Conservation (phyloP, 73 alveolate genomes). For the Symbiodinium natans region DNA sequence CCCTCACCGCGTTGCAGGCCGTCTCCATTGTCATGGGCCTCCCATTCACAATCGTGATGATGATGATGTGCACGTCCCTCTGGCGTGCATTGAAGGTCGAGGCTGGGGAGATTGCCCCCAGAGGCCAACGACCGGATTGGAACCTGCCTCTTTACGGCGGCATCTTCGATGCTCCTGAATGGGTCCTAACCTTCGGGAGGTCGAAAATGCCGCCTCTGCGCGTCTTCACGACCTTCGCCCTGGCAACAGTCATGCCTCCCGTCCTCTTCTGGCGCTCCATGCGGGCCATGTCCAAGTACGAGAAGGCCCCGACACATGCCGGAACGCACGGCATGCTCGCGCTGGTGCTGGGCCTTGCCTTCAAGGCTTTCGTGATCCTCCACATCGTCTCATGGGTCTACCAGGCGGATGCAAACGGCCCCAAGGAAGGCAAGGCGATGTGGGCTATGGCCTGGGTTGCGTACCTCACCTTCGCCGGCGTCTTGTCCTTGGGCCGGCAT, state of each 20-base stretch:
- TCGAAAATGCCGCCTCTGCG: not conserved
- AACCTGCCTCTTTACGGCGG: slow-evolving; percentile 27
- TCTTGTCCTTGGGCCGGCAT: slow-evolving; percentile 19
- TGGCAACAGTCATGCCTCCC: not conserved
- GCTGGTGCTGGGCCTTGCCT: not conserved
- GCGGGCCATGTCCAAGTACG: not conserved
- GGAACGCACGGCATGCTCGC: not conserved
- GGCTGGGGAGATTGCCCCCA: slow-evolving; percentile 44
- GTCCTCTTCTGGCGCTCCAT: not conserved
- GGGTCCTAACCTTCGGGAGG: not conserved
- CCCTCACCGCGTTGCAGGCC: slow-evolving; percentile 48
- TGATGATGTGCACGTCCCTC: slow-evolving; percentile 58
- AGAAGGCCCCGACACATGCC: not conserved
- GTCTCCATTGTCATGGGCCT: slow-evolving; percentile 77
- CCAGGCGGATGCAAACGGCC: not conserved
- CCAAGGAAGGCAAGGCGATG: not conserved
- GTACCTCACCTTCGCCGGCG: slow-evolving; percentile 4
- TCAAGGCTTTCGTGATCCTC: slow-evolving; percentile 7
- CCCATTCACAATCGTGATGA: slow-evolving; percentile 40
- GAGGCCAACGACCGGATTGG: slow-evolving; percentile 34
- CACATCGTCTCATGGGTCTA: not conserved
- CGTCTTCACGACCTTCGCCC: not conserved
- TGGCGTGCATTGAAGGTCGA: slow-evolving; percentile 59
- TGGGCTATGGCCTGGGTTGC: slow-evolving; percentile 13
- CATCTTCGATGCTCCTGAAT: slow-evolving; percentile 28